Conservation (phyloP, 495 filamentous ascomycete species). For the Choiromyces venosus region DNA sequence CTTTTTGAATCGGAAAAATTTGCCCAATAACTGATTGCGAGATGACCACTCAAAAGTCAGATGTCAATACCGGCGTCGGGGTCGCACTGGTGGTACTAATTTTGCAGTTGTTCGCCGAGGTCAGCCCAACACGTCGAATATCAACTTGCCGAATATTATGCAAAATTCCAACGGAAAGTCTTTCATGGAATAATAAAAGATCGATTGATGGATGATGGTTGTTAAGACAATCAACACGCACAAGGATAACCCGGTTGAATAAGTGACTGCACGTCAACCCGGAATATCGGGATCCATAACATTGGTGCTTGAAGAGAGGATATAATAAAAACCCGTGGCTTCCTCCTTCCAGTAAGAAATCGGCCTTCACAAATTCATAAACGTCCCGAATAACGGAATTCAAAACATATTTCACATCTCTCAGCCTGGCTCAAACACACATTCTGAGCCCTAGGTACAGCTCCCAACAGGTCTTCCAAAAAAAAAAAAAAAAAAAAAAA, state of each 20-base stretch:
- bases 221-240: background rate
- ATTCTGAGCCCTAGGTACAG: background rate
- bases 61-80: background rate
- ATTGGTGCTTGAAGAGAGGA: background rate
- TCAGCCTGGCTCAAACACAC: background rate
- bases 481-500: background rate
- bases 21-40: background rate
- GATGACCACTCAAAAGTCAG: background rate
- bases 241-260: background rate
- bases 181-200: background rate
- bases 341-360: background rate
- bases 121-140: background rate
- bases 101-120: no score
- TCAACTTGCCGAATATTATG: background rate
- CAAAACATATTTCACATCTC: background rate
- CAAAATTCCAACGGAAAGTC: background rate
- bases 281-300: background rate
- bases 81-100: background rate
- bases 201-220: background rate
- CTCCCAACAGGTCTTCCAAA: background rate
- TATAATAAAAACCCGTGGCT: background rate
- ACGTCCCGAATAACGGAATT: background rate
- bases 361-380: background rate
- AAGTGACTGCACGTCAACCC: background rate
- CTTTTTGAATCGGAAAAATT: background rate